Conservation (phyloP, 306 rosid species). For the Fragaria iinumae region DNA sequence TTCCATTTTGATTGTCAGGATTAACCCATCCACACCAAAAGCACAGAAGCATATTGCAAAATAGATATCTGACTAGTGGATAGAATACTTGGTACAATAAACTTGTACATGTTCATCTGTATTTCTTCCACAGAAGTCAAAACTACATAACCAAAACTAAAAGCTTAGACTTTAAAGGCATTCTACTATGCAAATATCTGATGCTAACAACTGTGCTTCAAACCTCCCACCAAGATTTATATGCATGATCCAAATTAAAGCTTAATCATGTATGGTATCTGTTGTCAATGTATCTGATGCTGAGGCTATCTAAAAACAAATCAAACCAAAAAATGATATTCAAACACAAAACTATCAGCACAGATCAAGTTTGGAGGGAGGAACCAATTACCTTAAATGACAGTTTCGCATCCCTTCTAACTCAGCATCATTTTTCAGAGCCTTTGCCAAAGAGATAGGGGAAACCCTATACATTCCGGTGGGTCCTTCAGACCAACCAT, state of each 20-base stretch:
- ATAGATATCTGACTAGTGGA: not conserved
- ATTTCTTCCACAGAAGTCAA: not conserved
- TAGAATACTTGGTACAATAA: not conserved
- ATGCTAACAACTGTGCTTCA: not conserved
- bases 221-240: not conserved
- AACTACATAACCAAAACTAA: conserved; percentile 1
- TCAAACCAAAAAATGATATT: conserved; percentile 21
- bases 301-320: not conserved
- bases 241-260: conserved; percentile 11
- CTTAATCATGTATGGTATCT: conserved; percentile 6
- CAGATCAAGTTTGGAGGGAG: conserved; percentile 10
- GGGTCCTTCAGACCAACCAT: conserved; percentile 44
- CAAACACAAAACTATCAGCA: conserved; percentile 3
- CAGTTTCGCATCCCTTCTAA: conserved; percentile 82
- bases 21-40: not conserved
- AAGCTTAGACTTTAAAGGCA: conserved; percentile 9
- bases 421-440: conserved; percentile 79
- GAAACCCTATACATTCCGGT: conserved; percentile 52
- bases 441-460: conserved; percentile 76
- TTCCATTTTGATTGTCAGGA: not conserved
- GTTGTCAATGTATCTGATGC: not conserved
- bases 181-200: conserved; percentile 4
- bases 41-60: not conserved
- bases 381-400: conserved; percentile 64
- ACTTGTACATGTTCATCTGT: not conserved